Conservation (phyloP, 805 yeast species). For the Cyberlindnera misumaiensis region DNA sequence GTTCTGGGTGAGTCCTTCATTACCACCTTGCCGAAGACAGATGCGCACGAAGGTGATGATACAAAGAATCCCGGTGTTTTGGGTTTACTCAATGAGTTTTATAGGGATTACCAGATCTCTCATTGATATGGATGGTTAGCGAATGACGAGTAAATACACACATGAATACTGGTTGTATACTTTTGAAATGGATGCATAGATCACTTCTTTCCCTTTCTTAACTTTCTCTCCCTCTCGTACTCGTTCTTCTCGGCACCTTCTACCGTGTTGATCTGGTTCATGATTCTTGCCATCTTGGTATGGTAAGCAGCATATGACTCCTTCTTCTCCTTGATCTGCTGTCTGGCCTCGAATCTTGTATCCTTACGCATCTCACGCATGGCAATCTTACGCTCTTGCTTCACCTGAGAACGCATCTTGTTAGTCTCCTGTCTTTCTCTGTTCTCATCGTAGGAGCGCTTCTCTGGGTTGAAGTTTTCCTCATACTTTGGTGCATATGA, state of each 20-base stretch:
- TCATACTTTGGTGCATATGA: constrained; percentile 87
- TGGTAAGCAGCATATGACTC: constrained; percentile 73
- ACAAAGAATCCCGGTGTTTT: constrained; percentile 49
- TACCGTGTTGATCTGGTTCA: constrained; percentile 81
- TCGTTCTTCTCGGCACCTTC: constrained; percentile 94
- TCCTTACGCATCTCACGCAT: constrained; percentile 89
- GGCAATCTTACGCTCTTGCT: constrained; percentile 85
- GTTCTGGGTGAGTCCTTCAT: constrained; percentile 39
- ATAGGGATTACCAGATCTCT: constrained; percentile 35
- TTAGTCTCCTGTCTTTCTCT: constrained; percentile 72
- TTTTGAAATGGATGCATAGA: neutral
- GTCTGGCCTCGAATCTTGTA: constrained; percentile 78
- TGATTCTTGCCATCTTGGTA: constrained; percentile 79
- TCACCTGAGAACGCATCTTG: constrained; percentile 78
- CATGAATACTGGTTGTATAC: neutral
- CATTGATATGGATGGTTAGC: constrained; percentile 2
- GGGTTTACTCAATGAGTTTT: constrained; percentile 76
- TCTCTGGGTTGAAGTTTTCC: constrained; percentile 93
- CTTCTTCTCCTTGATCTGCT: constrained; percentile 74
- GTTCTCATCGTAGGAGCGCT: constrained; percentile 83
- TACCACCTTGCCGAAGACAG: constrained; percentile 30
- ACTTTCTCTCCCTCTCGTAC: constrained; percentile 79
- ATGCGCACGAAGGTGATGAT: constrained; percentile 26
- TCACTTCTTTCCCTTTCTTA: constrained; percentile 43
- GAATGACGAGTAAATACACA: neutral